A percentile compares a stretch with the other conserved stretches of the same genome.
Conservation (phyloP, 108 stramenopile genomes). For the Ochromonas danica region DNA sequence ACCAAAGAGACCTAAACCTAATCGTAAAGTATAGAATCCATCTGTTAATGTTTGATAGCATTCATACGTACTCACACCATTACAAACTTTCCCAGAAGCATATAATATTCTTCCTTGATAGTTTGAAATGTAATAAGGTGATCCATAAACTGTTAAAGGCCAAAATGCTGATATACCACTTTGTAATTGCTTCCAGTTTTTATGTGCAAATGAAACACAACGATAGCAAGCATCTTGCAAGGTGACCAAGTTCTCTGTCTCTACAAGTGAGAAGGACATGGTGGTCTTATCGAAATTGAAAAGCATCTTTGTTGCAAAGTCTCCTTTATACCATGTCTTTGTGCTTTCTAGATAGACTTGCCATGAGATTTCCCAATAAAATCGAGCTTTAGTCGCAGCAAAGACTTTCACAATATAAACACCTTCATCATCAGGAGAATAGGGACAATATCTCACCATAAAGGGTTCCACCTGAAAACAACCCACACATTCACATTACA, state of each 20-base stretch:
- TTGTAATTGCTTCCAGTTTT: conserved; percentile 9
- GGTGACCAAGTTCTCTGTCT: not conserved
- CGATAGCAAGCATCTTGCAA: not conserved
- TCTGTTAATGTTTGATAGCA: conserved; percentile 22
- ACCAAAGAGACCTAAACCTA: conserved; percentile 14
- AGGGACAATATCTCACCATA: conserved; percentile 10
- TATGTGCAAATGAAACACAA: not conserved
- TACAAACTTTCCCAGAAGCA: conserved; percentile 4
- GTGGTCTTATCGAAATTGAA: conserved; percentile 32
- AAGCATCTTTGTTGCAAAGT: conserved; percentile 22
- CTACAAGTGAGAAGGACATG: not conserved
- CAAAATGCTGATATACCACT: conserved; percentile 6
- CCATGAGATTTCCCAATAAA: conserved; percentile 34
- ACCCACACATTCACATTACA: too few species aligned
- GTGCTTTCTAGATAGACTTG: conserved; percentile 13
- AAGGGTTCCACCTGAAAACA: conserved; percentile 6
- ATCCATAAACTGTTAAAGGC: not conserved
- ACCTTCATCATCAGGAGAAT: conserved; percentile 19
- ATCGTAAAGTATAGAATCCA: conserved; percentile 31
- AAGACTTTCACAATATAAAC: conserved; percentile 20
- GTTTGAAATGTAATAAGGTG: conserved; percentile 28
- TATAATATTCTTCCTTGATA: not conserved
- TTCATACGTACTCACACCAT: conserved; percentile 2
- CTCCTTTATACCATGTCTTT: conserved; percentile 20
- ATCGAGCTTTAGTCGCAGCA: conserved; percentile 21